Conservation (phyloP, 1,284 basidiomycete genomes). For the Leucoagaricus sp. region DNA sequence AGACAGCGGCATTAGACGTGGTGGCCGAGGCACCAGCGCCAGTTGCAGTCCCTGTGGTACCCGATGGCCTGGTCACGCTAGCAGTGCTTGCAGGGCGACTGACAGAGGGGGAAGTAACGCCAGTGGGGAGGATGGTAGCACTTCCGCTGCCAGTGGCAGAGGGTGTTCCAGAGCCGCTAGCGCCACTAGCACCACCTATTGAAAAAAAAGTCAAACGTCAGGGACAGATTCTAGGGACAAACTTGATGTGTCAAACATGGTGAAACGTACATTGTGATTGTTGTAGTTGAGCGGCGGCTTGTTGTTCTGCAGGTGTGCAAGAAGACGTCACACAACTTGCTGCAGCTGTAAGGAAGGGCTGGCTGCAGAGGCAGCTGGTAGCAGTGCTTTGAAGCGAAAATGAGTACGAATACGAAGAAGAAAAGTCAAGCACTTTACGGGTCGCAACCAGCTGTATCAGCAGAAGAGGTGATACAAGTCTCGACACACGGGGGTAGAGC, state of each 20-base stretch:
- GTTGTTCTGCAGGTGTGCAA: not conserved
- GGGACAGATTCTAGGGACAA: not conserved
- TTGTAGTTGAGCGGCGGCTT: not conserved
- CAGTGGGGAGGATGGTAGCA: not conserved
- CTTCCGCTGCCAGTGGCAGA: not conserved
- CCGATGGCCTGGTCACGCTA: not conserved
- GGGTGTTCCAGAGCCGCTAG: not conserved
- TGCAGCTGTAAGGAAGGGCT: not conserved
- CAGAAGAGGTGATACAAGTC: not conserved
- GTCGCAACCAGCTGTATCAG: not conserved
- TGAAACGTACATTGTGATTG: not conserved
- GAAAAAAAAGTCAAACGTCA: not conserved
- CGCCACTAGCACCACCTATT: not conserved
- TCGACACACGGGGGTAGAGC: constrained; percentile 3
- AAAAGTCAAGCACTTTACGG: not conserved
- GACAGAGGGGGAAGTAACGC: not conserved
- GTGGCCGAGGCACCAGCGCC: not conserved
- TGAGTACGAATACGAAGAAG: not conserved
- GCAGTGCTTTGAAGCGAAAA: not conserved
- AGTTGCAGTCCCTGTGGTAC: not conserved
- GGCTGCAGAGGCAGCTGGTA: not conserved
- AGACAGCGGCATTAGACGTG: not conserved
- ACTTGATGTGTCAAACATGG: not conserved
- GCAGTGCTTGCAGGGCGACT: not conserved
- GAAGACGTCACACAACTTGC: not conserved